phyloP scores from a whole-genome alignment of 2,329 filamentous ascomycete species.

The Calycina herbarum region DNA sequence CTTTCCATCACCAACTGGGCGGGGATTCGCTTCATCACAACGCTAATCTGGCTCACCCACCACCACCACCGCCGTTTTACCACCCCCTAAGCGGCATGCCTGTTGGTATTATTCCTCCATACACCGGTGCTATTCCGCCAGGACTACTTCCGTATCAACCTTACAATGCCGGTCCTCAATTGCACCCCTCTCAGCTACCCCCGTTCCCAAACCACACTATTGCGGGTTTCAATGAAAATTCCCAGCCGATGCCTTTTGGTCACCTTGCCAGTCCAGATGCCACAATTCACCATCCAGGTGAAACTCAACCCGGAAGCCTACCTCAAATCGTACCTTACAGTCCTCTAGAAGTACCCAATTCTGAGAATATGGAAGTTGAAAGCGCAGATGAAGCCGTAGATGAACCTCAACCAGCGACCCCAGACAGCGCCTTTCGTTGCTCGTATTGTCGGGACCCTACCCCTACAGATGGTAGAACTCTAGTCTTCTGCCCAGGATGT shows the following conservation, averaged over 20 bases:
- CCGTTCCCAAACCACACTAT: background rate
- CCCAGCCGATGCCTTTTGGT: background rate
- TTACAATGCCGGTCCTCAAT: background rate
- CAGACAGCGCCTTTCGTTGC: constrained; percentile 8
- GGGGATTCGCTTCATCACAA: background rate
- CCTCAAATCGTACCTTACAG: background rate
- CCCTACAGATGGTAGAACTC: constrained; percentile 15
- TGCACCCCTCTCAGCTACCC: background rate
- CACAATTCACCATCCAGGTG: background rate
- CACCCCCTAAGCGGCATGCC: background rate
- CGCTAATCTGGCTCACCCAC: background rate
- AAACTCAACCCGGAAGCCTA: background rate
- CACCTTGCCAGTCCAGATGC: background rate
- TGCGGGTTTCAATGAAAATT: background rate
- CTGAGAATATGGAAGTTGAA: too few relatives aligned
- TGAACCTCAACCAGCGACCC: constrained; percentile 1
- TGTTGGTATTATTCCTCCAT: background rate
- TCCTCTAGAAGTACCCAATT: too few relatives aligned
- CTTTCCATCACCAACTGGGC: background rate
- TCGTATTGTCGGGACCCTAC: constrained; percentile 16
- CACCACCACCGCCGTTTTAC: background rate
- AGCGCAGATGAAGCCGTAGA: background rate
- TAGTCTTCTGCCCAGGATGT: constrained; percentile 30
- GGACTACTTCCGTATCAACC: background rate
- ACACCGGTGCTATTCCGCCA: background rate